phyloP scores from a whole-genome alignment of 176 grass and related monocot genomes.

The Triticum timopheevii region DNA sequence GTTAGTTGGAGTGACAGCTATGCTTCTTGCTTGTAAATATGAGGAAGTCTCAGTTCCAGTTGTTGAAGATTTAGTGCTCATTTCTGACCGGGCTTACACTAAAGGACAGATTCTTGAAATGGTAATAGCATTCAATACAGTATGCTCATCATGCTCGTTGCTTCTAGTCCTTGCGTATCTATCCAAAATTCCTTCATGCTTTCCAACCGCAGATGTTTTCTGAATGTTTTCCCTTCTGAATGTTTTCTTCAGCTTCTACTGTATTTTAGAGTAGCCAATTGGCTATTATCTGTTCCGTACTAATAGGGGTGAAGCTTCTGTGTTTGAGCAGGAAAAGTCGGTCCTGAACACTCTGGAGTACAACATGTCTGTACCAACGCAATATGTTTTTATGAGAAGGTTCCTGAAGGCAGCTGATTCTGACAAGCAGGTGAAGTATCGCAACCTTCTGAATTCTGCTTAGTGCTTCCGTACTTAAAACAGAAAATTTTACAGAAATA shows the following conservation, averaged over 20 bases:
- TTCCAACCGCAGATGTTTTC: not conserved
- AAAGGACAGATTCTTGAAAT: conserved; percentile 82
- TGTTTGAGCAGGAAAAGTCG: conserved; percentile 68
- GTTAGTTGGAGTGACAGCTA: conserved; percentile 82
- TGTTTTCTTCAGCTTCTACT: not conserved
- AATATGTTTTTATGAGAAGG: conserved; percentile 87
- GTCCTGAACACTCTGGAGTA: conserved; percentile 71
- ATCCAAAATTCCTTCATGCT: conserved; percentile 19
- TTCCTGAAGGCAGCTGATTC: conserved; percentile 85
- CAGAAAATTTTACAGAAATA: not conserved
- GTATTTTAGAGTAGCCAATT: conserved; percentile 5
- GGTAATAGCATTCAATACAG: conserved; percentile 48
- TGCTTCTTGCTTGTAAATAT: conserved; percentile 96
- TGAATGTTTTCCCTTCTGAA: conserved; percentile 17
- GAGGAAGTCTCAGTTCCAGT: conserved; percentile 91
- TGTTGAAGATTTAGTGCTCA: conserved; percentile 78
- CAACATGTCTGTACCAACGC: conserved; percentile 89
- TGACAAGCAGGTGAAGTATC: conserved; percentile 62
- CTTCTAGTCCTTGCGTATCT: not conserved
- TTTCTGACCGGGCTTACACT: conserved; percentile 72
- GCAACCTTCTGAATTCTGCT: not conserved
- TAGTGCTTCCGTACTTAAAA: conserved; percentile 2
- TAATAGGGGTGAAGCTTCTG: conserved; percentile 15
- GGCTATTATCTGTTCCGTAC: not conserved
- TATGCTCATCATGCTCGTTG: not conserved